Base-by-base conservation (phyloP, 192 early-diverging fungal species). In the Funneliformis mosseae region DNA sequence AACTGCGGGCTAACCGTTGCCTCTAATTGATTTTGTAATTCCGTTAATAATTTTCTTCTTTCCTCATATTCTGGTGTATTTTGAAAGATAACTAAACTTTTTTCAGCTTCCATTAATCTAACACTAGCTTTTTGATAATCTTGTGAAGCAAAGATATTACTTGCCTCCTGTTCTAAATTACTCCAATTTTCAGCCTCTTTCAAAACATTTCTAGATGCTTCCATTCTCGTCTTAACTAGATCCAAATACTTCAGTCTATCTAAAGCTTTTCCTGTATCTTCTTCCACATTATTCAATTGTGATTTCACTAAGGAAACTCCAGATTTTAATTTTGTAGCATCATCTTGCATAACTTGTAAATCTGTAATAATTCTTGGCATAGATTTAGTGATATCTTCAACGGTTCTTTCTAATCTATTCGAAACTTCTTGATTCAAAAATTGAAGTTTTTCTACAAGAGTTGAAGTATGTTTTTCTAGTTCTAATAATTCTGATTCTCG, bases 121-220 rank as follows among this genome's bases (percentile, higher is more conserved):
- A 76, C 55, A 0, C 89, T 90, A 14, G 93, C 94, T 43, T 85
- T 88, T 25, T 87, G 84, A 83, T 86, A 92, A 79, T 95, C 94
- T 2, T 85, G 80, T 0, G 89, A 84, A 5, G 84, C 87, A 75
- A 96, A 88, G n/a, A 93, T 87, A 5, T 85, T 86, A 28, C 81
- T 83, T 7, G 93, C 91, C 78, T 96, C 94, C 0, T 86, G 78
- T 33, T 91, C 88, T 48, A 96, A 88, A 41, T 92, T 92, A 41
- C 81, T 90, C 95, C 95, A 96, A 82, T 92, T 94, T 68, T 96
- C 94, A 1, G 93, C 90, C 74, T 96, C 93, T 70, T 88, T 86
- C 0, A 96, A 80, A 2, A 89, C 74, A n/a, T 86, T 78, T 21
- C 88, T 82, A 39, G 92, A 91, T 5, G 81, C 79, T 71, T 91